Conservation (phyloP, 305 asterid species). For the Fraxinus sp. region DNA sequence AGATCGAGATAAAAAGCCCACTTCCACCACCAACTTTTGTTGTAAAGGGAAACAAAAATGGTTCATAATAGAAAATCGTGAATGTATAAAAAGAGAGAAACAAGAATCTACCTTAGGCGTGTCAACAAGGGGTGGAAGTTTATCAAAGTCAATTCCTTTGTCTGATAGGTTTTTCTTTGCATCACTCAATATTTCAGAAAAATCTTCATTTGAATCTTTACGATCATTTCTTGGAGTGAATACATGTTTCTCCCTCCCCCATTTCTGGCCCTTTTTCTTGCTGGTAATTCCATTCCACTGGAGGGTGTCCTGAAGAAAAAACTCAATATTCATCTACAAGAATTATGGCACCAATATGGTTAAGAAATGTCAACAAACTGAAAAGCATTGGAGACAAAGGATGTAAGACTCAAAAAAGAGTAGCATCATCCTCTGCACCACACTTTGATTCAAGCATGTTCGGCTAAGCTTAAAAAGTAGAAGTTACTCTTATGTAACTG, state of each 20-base stretch:
- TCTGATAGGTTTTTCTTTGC: conserved; percentile 37
- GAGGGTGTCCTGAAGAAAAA: conserved; percentile 50
- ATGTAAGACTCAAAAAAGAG: background rate
- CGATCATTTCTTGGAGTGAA: conserved; percentile 43
- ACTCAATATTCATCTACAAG: conserved; percentile 8
- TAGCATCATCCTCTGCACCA: background rate
- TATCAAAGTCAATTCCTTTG: conserved; percentile 52
- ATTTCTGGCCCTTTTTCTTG: conserved; percentile 94
- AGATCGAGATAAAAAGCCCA: background rate
- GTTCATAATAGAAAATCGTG: background rate
- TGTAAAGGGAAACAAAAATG: background rate
- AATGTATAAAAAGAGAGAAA: background rate
- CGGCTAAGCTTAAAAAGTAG: background rate
- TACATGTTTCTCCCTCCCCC: conserved; percentile 73
- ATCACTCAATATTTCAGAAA: conserved; percentile 30
- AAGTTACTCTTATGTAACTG: background rate
- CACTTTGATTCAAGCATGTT: background rate
- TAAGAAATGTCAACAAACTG: conserved; percentile 14
- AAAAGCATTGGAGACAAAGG: conserved; percentile 10
- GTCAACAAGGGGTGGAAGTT: conserved; percentile 65
- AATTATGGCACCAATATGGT: conserved; percentile 15
- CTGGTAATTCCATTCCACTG: conserved; percentile 92
- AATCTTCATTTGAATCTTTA: conserved; percentile 36
- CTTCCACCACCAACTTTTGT: background rate
- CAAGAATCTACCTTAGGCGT: conserved; percentile 57